Evolutionary conservation across 108 stramenopile genomes (phyloP).

Genomic region (Parmales sp.): DNA sequence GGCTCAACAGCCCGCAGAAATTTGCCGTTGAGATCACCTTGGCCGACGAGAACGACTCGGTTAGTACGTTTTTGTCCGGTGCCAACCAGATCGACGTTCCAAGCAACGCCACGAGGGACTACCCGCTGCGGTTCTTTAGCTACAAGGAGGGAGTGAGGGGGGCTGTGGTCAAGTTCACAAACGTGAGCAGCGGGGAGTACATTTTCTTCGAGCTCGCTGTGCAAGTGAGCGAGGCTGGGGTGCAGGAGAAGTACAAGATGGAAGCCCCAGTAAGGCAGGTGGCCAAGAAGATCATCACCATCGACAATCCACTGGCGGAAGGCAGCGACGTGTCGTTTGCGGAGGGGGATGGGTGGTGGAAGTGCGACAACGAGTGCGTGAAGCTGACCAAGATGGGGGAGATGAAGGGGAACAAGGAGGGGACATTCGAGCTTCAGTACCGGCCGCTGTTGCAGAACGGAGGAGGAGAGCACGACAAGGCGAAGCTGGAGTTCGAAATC

Average conservation of each 20-base stretch:
- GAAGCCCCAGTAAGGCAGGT: conserved; percentile 42
- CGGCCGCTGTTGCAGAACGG: conserved; percentile 33
- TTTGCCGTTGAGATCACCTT: conserved; percentile 16
- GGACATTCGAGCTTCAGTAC: conserved; percentile 47
- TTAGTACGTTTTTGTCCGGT: conserved; percentile 30
- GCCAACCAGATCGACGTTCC: conserved; percentile 42
- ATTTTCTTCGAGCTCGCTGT: conserved; percentile 28
- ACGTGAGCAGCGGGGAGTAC: conserved; percentile 41
- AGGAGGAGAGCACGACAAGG: conserved; percentile 18
- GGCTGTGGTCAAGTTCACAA: conserved; percentile 42
- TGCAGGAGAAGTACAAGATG: conserved; percentile 27
- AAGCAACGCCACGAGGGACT: conserved; percentile 30
- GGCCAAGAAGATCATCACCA: conserved; percentile 31
- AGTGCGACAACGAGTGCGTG: conserved; percentile 24
- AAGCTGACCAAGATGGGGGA: conserved; percentile 20
- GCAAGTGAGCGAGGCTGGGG: conserved; percentile 16
- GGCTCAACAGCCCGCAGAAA: conserved; percentile 34
- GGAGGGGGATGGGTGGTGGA: conserved; percentile 27
- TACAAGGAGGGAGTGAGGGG: conserved; percentile 33
- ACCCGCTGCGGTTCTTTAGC: conserved; percentile 33
- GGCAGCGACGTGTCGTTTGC: conserved; percentile 25
- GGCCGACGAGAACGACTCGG: conserved; percentile 6
- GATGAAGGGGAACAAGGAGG: conserved; percentile 36
- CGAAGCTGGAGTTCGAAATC: conserved; percentile 23
- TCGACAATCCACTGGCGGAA: conserved; percentile 36